A percentile compares a stretch with the other conserved stretches of the same genome.
phyloP scores from a whole-genome alignment of 1,284 basidiomycete species.

The Fomitopsis betulina region DNA sequence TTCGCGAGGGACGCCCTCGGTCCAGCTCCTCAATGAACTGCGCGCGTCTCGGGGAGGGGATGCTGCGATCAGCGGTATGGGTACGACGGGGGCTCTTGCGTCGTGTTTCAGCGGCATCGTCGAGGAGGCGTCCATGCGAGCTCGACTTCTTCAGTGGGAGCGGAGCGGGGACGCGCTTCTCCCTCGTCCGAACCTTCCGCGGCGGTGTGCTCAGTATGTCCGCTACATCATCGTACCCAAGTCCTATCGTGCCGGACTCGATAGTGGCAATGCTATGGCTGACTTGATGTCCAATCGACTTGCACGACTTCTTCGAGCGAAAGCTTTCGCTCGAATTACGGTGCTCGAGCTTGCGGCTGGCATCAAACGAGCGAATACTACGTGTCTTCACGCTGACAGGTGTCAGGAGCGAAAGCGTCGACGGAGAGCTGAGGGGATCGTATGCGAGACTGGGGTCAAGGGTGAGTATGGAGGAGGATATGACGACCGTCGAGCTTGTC shows the following conservation, averaged over 20 bases:
- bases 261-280: conserved; percentile 8
- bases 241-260: conserved; percentile 10
- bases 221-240: conserved; percentile 4
- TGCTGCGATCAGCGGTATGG: not conserved
- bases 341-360: conserved; percentile 15
- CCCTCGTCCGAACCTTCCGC: conserved; percentile 33
- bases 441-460: not conserved
- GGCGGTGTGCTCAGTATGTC: conserved; percentile 2
- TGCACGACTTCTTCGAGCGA: conserved; percentile 36
- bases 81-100: conserved; percentile 19
- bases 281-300: conserved; percentile 17
- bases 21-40: conserved; percentile 25
- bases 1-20: conserved; percentile 39
- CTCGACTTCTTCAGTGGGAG: conserved; percentile 30
- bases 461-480: conserved; percentile 2
- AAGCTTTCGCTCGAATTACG: conserved; percentile 37
- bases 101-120: conserved; percentile 14
- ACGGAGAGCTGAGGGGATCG: conserved; percentile 5
- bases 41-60: conserved; percentile 10
- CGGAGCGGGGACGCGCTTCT: conserved; percentile 34
- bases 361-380: conserved; percentile 16
- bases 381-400: conserved; percentile 14
- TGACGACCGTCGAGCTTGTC: conserved; percentile 12
- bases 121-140: conserved; percentile 30
- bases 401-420: conserved; percentile 2